Evolutionary conservation across 805 yeast species (phyloP).

Genomic region (Yarrowia yakushimensis): DNA sequence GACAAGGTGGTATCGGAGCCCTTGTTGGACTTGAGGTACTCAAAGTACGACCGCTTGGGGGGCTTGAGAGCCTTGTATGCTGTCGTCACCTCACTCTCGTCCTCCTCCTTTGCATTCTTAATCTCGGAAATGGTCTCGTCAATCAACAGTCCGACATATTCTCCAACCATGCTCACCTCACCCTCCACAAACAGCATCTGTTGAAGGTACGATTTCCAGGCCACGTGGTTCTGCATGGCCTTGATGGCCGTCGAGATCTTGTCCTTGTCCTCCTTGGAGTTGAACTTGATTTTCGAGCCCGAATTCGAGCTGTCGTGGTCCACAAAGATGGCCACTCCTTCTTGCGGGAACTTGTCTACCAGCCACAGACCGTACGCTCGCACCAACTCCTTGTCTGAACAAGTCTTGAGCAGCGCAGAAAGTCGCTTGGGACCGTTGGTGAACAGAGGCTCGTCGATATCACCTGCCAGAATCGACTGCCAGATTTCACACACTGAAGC

Average conservation of each 20-base stretch:
- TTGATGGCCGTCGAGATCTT: conserved; percentile 36
- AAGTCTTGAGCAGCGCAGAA: conserved; percentile 31
- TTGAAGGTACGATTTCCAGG: conserved; percentile 40
- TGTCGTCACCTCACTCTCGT: neutral
- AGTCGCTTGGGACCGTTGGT: conserved; percentile 34
- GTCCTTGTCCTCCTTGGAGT: conserved; percentile 33
- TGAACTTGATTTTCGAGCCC: conserved; percentile 28
- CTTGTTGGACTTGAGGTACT: conserved; percentile 30
- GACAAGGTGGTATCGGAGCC: neutral
- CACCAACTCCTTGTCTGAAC: conserved; percentile 36
- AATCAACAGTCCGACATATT: conserved; percentile 38
- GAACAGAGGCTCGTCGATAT: conserved; percentile 33
- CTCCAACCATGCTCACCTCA: conserved; percentile 30
- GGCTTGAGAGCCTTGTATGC: conserved; percentile 32
- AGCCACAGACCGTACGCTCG: conserved; percentile 42
- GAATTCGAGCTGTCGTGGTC: conserved; percentile 27
- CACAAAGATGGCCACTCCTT: conserved; percentile 38
- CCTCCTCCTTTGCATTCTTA: conserved; percentile 18
- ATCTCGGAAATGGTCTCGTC: conserved; percentile 28
- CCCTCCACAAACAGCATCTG: conserved; percentile 36
- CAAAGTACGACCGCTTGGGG: conserved; percentile 38
- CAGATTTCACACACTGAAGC: conserved; percentile 32
- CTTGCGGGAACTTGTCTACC: conserved; percentile 33
- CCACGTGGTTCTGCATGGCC: conserved; percentile 36
- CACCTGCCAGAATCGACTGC: conserved; percentile 26